Evolutionary conservation across 116 monocot species (phyloP), one percentile per base, ranked within the genome.

Genomic region (Zostera marina): DNA sequence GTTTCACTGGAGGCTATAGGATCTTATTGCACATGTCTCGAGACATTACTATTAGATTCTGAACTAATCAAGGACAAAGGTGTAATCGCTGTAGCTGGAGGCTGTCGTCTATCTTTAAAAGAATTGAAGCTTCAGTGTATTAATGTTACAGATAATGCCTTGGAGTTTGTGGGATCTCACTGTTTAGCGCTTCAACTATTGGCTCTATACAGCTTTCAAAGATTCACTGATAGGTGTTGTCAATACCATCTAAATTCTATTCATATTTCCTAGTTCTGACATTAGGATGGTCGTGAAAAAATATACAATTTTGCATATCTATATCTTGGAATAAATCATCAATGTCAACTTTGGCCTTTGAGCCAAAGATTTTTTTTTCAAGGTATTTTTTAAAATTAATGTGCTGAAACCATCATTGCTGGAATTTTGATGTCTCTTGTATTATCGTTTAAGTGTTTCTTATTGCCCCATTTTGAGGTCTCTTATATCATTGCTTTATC

Each of bases 211-310:
- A 85, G 74, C 64, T 88, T 85, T 44, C 77, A 85, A 67, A 76
- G 71, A 70, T 88, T 88, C 76, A 88, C 89, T n/a, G 89, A 96
- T 74, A 81, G 75, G 93, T 66, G 39, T 6, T 48, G 26, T 51
- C 24, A 13, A 20, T 0, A 32, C 32, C 43, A 23, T 40, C 22
- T 61, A 21, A 54, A 11, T 54, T 24, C 25, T 17, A 25, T 10
- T 26, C 22, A 26, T 24, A 26, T 12, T 54, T 24, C 54, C 11
- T 24, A 26, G 26, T 54, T 24, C 54, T 16, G 7, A 15, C 61
- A 23, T 15, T 13, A 48, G 7, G 7, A 15, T 48, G 48, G 17
- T 17, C 48, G 17, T 48, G 48, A 13, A n/a, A 32, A 32, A 32
- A 32, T 32, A 32, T 32, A 32, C 32, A 32, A 3, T 32, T 32